Percentiles rank a stretch among this genome's conserved stretches.
Evolutionary conservation across 2,329 filamentous ascomycete genomes (phyloP).

Genomic region (Xylariaceae sp.): DNA sequence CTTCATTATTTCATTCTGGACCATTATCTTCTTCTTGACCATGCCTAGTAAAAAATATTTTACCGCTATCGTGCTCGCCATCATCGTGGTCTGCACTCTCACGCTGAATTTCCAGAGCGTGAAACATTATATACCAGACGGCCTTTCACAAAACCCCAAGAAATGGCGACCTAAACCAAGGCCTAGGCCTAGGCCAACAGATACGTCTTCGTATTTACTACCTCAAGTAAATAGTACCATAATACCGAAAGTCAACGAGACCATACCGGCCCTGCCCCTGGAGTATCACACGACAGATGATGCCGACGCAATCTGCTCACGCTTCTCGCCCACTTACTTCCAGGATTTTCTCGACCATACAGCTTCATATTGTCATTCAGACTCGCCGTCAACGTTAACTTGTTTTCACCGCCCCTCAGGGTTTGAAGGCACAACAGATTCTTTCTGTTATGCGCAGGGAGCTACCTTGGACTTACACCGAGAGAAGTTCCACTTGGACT

Average conservation of each 20-base stretch:
- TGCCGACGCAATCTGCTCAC: conserved; percentile 3
- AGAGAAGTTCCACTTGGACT: conserved; percentile 8
- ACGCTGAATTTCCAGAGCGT: neutral
- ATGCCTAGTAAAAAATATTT: conserved; percentile 5
- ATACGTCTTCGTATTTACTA: neutral
- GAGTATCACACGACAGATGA: conserved; percentile 3
- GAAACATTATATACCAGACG: neutral
- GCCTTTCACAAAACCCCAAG: neutral
- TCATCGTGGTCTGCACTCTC: neutral
- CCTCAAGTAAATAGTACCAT: neutral
- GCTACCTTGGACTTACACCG: conserved; percentile 1
- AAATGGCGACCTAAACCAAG: neutral
- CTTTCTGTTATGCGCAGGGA: conserved; percentile 12
- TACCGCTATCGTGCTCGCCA: neutral
- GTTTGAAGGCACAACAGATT: conserved; percentile 8
- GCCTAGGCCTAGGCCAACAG: no score
- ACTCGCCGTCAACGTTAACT: neutral
- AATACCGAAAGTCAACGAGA: neutral
- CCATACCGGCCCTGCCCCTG: neutral
- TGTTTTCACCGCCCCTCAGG: conserved; percentile 12
- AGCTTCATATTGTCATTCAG: conserved; percentile 9
- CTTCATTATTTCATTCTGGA: neutral
- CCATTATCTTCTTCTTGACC: neutral
- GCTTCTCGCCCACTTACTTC: conserved; percentile 8
- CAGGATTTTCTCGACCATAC: conserved; percentile 8